A percentile compares a stretch with the other conserved stretches of the same genome.
phyloP scores from a whole-genome alignment of 2,329 filamentous ascomycete genomes.

The Fusarium bactridioides region DNA sequence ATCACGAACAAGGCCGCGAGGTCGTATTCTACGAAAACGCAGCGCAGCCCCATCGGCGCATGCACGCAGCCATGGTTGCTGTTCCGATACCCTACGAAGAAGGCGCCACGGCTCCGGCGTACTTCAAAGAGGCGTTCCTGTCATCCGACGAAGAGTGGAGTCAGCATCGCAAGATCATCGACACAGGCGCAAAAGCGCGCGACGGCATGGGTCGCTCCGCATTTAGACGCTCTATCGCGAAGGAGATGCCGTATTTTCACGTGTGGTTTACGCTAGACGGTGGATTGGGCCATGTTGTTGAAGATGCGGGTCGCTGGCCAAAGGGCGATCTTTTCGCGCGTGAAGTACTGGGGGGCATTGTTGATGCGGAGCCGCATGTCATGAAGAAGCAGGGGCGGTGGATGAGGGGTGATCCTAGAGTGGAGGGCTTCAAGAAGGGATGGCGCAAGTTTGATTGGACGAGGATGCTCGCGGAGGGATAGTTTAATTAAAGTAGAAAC shows the following conservation, averaged over 20 bases:
- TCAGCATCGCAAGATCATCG: conserved; percentile 93
- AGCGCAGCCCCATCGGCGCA: conserved; percentile 76
- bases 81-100: conserved; percentile 90
- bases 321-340: conserved; percentile 90
- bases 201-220: conserved; percentile 77
- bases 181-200: conserved; percentile 74
- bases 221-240: conserved; percentile 83
- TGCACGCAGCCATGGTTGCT: conserved; percentile 85
- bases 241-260: conserved; percentile 99
- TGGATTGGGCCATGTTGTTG: conserved; percentile 89
- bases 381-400: conserved; percentile 92
- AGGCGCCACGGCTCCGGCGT: conserved; percentile 91
- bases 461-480: conserved; percentile 58
- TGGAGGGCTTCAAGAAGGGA: conserved; percentile 80
- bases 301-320: conserved; percentile 86
- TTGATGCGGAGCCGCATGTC: conserved; percentile 81
- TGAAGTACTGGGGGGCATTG: conserved; percentile 90
- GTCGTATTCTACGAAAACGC: conserved; percentile 99
- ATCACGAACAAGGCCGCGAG: conserved; percentile 89
- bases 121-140: conserved; percentile 94
- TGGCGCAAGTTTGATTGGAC: conserved; percentile 97
- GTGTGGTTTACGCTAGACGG: conserved; percentile 95
- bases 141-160: conserved; percentile 91
- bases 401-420: conserved; percentile 72
- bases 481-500: not conserved